phyloP scores from a whole-genome alignment of 805 yeast genomes.

The Wickerhamiella australiensis region DNA sequence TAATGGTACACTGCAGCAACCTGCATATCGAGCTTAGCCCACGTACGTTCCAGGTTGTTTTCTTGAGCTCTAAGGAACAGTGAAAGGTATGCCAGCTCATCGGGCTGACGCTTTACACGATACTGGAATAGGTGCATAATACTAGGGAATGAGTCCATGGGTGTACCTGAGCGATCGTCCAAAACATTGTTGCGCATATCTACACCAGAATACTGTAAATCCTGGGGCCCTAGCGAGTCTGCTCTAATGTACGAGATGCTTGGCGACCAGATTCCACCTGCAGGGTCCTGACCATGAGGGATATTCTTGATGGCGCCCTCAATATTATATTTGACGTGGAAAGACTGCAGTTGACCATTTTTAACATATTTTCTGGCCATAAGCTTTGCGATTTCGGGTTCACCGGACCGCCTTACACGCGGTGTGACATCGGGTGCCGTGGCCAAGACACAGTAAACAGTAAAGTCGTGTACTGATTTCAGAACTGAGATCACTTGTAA shows the following conservation, averaged over 20 bases:
- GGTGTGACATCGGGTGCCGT: conserved; percentile 76
- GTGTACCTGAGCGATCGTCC: conserved; percentile 68
- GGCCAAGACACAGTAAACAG: conserved; percentile 70
- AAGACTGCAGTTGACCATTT: conserved; percentile 68
- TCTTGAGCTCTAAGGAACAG: conserved; percentile 35
- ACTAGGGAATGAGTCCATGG: conserved; percentile 57
- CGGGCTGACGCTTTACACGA: conserved; percentile 62
- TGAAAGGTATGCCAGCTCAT: conserved; percentile 57
- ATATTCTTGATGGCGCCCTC: conserved; percentile 49
- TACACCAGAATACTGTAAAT: conserved; percentile 67
- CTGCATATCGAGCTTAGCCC: conserved; percentile 72
- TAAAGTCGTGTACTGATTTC: conserved; percentile 52
- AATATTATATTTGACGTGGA: conserved; percentile 68
- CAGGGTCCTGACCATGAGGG: conserved; percentile 61
- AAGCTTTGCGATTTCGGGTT: conserved; percentile 87
- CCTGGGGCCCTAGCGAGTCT: conserved; percentile 44
- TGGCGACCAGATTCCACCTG: conserved; percentile 77
- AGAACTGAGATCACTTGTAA: conserved; percentile 36
- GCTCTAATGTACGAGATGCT: conserved; percentile 58
- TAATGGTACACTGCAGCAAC: conserved; percentile 64
- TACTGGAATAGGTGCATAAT: conserved; percentile 66
- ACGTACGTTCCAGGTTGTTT: conserved; percentile 41
- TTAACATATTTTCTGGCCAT: conserved; percentile 63
- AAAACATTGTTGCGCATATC: conserved; percentile 63
- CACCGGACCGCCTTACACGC: conserved; percentile 69